Evolutionary conservation across 73 alveolate genomes (phyloP), one percentile per base, ranked within the genome.

Genomic region (Blepharisma japonicum): DNA sequence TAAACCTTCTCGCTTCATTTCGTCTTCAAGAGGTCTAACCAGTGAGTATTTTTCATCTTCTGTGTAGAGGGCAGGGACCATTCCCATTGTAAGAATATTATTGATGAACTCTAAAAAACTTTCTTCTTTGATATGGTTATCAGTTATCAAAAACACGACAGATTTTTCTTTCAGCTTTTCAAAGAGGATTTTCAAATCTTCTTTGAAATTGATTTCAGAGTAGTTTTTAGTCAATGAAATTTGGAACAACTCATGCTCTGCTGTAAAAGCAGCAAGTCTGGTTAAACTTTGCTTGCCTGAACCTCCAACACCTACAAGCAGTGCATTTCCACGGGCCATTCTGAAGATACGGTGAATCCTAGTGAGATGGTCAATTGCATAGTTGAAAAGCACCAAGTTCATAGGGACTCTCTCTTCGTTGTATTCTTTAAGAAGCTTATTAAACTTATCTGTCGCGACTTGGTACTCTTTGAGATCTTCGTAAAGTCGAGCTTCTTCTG

Each of bases 71-170:
- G 98, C 99, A 0, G 99, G 99, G 27, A 97, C 99, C 91, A 96
- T 96, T 68, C 99, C 99, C 55, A 98, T 96, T 7, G 99, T 96
- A 48, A 98, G 92, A 83, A 98, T 96, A 91, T 98, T 98, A 92
- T 98, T 98, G 76, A 98, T 84, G 82, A 97, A 92, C 92, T 97
- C 99, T 54, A 97, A 84, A 92, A 93, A 93, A 7, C 99, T 99
- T 89, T 97, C 99, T 77, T 97, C 99, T 45, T 96, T 95, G 14
- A 91, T 81, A 7, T 83, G 90, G 71, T 96, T 99, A 80, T 98
- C 99, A 6, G 99, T 98, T 89, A 98, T 96, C 70, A 98, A 86
- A 96, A 98, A 98, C 42, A 98, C 97, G 27, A 89, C 91, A 68
- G 98, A 98, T 61, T 94, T 90, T 90, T 90, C 90, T 46, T 90